Conservation (phyloP, 768 basidiomycete genomes). For the Suillus subaureus region DNA sequence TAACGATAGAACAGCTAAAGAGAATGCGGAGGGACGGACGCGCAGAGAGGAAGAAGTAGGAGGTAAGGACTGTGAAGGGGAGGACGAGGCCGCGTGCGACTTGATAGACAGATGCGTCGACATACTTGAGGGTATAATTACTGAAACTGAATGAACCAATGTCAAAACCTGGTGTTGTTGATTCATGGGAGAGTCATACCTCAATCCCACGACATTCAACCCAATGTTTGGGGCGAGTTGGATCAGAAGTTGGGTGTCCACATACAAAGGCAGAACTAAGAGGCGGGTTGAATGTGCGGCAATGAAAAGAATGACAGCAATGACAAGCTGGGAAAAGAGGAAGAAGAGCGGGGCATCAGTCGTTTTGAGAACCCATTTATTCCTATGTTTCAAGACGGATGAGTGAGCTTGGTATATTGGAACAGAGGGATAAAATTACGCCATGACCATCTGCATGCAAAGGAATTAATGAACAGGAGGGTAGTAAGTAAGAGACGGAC, state of each 20-base stretch:
- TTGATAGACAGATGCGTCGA: conserved; percentile 95
- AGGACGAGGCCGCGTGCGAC: conserved; percentile 93
- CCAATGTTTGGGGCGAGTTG: conserved; percentile 75
- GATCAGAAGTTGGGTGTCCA: conserved; percentile 67
- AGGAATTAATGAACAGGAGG: conserved; percentile 7
- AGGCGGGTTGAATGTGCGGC: conserved; percentile 62
- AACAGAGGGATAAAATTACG: conserved; percentile 43
- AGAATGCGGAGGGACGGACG: conserved; percentile 79
- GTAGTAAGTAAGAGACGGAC: conserved; percentile 33
- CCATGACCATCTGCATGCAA: conserved; percentile 80
- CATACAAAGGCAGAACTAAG: conserved; percentile 64
- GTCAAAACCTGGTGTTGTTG: not conserved
- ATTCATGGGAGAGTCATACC: conserved; percentile 44
- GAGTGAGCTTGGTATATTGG: conserved; percentile 21
- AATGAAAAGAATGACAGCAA: conserved; percentile 78
- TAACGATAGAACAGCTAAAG: conserved; percentile 77
- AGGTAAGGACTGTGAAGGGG: conserved; percentile 91
- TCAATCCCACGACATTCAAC: conserved; percentile 82
- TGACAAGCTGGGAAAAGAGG: conserved; percentile 76
- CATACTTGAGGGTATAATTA: conserved; percentile 91
- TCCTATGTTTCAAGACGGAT: conserved; percentile 43
- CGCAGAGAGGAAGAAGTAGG: conserved; percentile 73
- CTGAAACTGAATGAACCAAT: conserved; percentile 59
- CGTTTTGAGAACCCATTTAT: conserved; percentile 87
- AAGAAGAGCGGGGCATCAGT: conserved; percentile 85